Evolutionary conservation across 768 basidiomycete genomes (phyloP).

Genomic region (Mycena maculata): DNA sequence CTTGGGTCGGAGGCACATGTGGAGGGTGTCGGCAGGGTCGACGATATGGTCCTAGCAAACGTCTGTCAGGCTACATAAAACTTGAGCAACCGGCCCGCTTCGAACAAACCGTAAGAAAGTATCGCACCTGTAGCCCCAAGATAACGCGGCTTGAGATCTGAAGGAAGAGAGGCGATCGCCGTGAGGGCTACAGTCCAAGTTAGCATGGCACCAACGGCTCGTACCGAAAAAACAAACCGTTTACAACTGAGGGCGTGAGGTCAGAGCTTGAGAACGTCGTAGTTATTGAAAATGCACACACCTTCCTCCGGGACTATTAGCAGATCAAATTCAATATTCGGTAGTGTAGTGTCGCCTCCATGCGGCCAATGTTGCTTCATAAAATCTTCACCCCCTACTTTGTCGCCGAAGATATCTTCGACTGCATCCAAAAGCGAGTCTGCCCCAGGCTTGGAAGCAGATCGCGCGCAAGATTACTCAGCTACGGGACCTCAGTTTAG

Average conservation of each 20-base stretch:
- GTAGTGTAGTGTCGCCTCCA: background rate
- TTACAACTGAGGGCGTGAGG: conserved; percentile 4
- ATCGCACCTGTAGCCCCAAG: conserved; percentile 9
- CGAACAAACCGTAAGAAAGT: conserved; percentile 10
- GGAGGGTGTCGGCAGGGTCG: conserved; percentile 12
- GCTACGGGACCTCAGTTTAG: conserved; percentile 18
- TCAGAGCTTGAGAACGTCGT: conserved; percentile 11
- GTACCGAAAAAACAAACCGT: conserved; percentile 18
- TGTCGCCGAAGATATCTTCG: background rate
- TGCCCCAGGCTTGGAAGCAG: background rate
- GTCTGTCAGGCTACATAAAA: conserved; percentile 13
- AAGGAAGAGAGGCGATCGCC: conserved; percentile 11
- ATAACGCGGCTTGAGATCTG: background rate
- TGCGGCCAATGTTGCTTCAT: conserved; percentile 4
- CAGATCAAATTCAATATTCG: background rate
- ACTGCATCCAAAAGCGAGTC: background rate
- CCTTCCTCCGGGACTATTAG: background rate
- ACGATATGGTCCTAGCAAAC: background rate
- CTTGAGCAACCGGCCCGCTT: conserved; percentile 21
- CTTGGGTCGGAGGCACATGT: background rate
- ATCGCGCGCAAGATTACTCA: conserved; percentile 2
- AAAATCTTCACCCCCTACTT: background rate
- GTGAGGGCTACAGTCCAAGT: conserved; percentile 10
- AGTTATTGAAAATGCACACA: conserved; percentile 7
- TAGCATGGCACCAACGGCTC: conserved; percentile 11